A percentile compares a stretch with the other conserved stretches of the same genome.
Evolutionary conservation across 2,329 filamentous ascomycete genomes (phyloP).

Genomic region (Pseudomassariella vexata): DNA sequence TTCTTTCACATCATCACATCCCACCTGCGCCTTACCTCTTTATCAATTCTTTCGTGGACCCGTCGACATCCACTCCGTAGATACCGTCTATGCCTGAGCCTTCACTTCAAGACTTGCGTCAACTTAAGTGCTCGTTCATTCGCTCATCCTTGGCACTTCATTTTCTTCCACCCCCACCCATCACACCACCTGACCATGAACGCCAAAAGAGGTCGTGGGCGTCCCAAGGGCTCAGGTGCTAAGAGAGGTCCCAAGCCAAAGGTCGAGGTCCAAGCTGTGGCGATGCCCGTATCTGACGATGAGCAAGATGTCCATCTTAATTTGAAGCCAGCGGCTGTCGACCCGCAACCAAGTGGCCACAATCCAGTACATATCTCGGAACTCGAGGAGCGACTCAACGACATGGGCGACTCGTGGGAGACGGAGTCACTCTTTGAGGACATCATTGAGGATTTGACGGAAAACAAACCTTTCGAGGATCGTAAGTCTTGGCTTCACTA

Average conservation of each 20-base stretch:
- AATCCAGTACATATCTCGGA: constrained; percentile 1
- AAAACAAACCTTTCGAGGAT: constrained; percentile 33
- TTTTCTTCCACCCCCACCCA: too few species aligned
- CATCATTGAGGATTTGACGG: constrained; percentile 36
- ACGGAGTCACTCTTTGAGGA: constrained; percentile 41
- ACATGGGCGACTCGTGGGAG: constrained; percentile 31
- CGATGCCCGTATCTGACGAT: constrained; percentile 3
- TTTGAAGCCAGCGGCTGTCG: not conserved
- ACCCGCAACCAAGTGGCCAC: not conserved
- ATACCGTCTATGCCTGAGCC: too few species aligned
- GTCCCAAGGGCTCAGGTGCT: constrained; percentile 5
- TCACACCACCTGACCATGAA: not conserved
- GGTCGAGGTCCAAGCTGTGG: constrained; percentile 2
- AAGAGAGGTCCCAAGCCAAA: not conserved
- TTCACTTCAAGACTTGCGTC: too few species aligned
- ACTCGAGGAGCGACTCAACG: constrained; percentile 9
- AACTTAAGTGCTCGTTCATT: too few species aligned
- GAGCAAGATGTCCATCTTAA: constrained; percentile 6
- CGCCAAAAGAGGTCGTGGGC: constrained; percentile 4
- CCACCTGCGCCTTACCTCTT: not conserved
- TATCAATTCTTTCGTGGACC: not conserved
- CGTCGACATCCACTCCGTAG: too few species aligned
- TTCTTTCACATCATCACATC: not conserved
- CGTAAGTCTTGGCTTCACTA: constrained; percentile 14
- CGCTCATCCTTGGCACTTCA: too few species aligned